Base-by-base conservation (phyloP, 2,329 filamentous ascomycete genomes). In the Cercospora sesami region DNA sequence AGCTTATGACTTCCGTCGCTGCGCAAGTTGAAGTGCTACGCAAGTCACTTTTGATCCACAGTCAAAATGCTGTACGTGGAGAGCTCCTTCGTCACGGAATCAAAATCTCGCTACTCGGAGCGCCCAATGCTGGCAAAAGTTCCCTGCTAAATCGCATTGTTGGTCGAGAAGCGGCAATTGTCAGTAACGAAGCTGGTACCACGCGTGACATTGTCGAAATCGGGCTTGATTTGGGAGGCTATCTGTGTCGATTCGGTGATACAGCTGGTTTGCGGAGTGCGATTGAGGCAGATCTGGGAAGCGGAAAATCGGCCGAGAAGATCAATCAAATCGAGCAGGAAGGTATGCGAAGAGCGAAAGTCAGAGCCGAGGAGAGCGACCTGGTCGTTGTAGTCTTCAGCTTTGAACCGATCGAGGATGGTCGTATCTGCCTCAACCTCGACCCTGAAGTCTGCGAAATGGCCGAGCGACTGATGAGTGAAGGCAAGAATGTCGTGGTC, bases 191-290 rank as follows among this genome's bases (percentile, higher is more conserved):
- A 81, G 93, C 93, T 45, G 95, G 95, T 0, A 99, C 95, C 0
- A 99, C 95, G 6, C 84, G 95, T 68, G 95, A 99, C 81, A 90
- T 99, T 63, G 90, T 99, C 10, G 95, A 99, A 81, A 91, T 95
- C 0, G 91, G 91, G 30, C 85, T 99, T 28, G 95, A 99, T 80
- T 85, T 99, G 59, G 89, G 90, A 0, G 95, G 95, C 0, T 99
- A 91, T 81, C 88, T 96, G 60, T 96, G 94, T 79, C 92, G 91
- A n/a, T 90, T 99, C 76, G 94, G 94, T 16, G 95, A 99, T 80
- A 98, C 95, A 75, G 95, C 95, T 21, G 95, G 95, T 0, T 87
- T 99, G 73, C 86, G 93, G 60, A 65, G 71, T 63, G 67, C 69
- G 4, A 59, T 68, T 33, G 28, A 71, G 31, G 53, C 53, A 60